Conservation (phyloP, 2,329 filamentous ascomycete genomes). For the Alternaria metachromatica region DNA sequence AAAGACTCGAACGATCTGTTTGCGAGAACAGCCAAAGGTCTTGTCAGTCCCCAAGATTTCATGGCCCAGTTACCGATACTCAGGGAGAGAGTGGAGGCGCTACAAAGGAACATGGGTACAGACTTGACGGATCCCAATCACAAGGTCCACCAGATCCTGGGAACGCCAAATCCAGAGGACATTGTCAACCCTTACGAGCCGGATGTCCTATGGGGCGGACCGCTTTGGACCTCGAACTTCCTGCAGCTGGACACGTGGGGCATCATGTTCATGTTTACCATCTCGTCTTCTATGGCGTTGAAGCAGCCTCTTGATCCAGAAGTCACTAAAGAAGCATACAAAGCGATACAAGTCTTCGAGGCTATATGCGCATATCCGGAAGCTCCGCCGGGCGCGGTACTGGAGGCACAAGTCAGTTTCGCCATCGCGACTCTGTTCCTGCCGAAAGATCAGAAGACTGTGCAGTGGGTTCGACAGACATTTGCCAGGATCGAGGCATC, state of each 20-base stretch:
- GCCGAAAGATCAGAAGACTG: slow-evolving; percentile 74
- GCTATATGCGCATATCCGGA: slow-evolving; percentile 75
- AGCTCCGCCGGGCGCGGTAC: slow-evolving; percentile 71
- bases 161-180: slow-evolving; percentile 64
- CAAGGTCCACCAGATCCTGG: slow-evolving; percentile 69
- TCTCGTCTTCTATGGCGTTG: slow-evolving; percentile 69
- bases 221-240: slow-evolving; percentile 76
- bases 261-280: slow-evolving; percentile 79
- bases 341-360: slow-evolving; percentile 80
- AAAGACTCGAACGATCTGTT: slow-evolving; percentile 83
- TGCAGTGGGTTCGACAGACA: slow-evolving; percentile 80
- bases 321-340: slow-evolving; percentile 67
- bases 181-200: slow-evolving; percentile 77
- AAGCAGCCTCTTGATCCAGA: slow-evolving; percentile 60
- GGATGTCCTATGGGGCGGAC: slow-evolving; percentile 69
- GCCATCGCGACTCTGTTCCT: slow-evolving; percentile 80
- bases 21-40: slow-evolving; percentile 68
- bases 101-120: slow-evolving; percentile 63
- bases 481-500: slow-evolving; percentile 78
- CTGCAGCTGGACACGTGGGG: slow-evolving; percentile 79
- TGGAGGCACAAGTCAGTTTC: slow-evolving; percentile 77
- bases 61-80: slow-evolving; percentile 61
- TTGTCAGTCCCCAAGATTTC: slow-evolving; percentile 71
- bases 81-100: slow-evolving; percentile 50
- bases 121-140: slow-evolving; percentile 66